Percentiles rank a stretch among this genome's conserved stretches.
These are phyloP conservation scores for Pilaira anomala DNA, from an alignment of 192 early-diverging fungal genomes.

Conservation along the genomic window DNA sequence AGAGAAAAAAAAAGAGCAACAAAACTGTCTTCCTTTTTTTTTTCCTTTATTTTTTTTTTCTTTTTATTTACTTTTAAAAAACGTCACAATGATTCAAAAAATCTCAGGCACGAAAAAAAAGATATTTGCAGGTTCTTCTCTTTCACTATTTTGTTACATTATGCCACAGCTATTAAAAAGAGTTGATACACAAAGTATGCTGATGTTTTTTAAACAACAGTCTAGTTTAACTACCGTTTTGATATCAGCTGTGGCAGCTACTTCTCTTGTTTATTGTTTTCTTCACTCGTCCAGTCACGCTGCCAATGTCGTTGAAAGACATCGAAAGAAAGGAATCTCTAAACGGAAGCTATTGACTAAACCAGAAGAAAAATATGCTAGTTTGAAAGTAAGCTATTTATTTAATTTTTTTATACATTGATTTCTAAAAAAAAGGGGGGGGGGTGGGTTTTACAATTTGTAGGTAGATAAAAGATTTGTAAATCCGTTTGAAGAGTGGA, in stretches of 20 bases:
- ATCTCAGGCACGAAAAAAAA: background rate
- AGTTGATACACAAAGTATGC: too few species aligned
- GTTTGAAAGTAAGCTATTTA: slow-evolving; percentile 25
- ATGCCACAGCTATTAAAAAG: background rate
- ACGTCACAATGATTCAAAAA: background rate
- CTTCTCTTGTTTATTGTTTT: too few species aligned
- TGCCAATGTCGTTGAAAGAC: background rate
- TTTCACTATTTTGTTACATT: background rate
- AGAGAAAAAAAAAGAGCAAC: background rate
- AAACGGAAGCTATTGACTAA: slow-evolving; percentile 21
- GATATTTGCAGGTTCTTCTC: background rate
- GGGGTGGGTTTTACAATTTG: too few species aligned
- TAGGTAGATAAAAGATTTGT: slow-evolving; percentile 39
- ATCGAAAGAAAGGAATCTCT: background rate
- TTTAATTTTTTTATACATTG: too few species aligned
- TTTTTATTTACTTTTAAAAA: background rate
- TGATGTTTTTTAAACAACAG: too few species aligned
- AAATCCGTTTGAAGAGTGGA: slow-evolving; percentile 59
- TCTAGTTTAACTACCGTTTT: too few species aligned
- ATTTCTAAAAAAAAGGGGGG: background rate
- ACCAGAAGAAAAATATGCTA: slow-evolving; percentile 34
- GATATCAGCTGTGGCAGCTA: too few species aligned
- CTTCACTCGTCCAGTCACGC: too few species aligned
- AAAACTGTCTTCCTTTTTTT: slow-evolving; percentile 4
- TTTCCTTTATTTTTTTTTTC: background rate